Evolutionary conservation across 768 basidiomycete genomes (phyloP).

Genomic region (Boletus reticulatus): DNA sequence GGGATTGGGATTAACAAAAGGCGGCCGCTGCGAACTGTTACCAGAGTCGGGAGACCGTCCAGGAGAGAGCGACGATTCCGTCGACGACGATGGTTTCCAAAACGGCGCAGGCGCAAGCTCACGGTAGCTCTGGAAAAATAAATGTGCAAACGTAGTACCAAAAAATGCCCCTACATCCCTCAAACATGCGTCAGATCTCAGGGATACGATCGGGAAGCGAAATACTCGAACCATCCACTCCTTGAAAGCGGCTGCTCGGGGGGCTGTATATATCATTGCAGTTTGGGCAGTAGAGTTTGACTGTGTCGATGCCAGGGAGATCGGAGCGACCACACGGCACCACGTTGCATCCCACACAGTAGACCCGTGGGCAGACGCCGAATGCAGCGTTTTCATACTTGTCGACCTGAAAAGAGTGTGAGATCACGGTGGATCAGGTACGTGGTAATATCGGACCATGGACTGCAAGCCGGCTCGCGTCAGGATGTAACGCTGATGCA

Average conservation of each 20-base stretch:
- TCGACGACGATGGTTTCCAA: constrained; percentile 68
- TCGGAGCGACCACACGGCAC: constrained; percentile 96
- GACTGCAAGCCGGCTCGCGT: constrained; percentile 91
- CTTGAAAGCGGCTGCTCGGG: constrained; percentile 92
- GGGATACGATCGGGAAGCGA: constrained; percentile 4
- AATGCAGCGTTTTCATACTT: constrained; percentile 93
- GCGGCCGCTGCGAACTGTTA: constrained; percentile 45
- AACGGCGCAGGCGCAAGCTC: constrained; percentile 94
- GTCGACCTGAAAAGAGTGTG: constrained; percentile 60
- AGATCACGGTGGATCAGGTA: constrained; percentile 17
- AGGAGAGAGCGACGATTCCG: constrained; percentile 50
- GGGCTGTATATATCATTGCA: constrained; percentile 97
- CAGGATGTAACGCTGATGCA: constrained; percentile 96
- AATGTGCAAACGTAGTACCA: constrained; percentile 96
- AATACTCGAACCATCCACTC: constrained; percentile 75
- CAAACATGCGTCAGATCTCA: constrained; percentile 14
- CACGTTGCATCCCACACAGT: constrained; percentile 84
- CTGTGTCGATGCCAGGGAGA: constrained; percentile 93
- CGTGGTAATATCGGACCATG: constrained; percentile 60
- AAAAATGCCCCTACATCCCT: constrained; percentile 85
- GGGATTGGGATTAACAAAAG: constrained; percentile 86
- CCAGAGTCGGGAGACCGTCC: constrained; percentile 54
- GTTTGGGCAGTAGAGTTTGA: constrained; percentile 97
- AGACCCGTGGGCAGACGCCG: constrained; percentile 94
- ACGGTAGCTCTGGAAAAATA: constrained; percentile 97